Percentiles rank a stretch among this genome's conserved stretches.
Conservation (phyloP, 108 stramenopile genomes). For the Tribonema minus region DNA sequence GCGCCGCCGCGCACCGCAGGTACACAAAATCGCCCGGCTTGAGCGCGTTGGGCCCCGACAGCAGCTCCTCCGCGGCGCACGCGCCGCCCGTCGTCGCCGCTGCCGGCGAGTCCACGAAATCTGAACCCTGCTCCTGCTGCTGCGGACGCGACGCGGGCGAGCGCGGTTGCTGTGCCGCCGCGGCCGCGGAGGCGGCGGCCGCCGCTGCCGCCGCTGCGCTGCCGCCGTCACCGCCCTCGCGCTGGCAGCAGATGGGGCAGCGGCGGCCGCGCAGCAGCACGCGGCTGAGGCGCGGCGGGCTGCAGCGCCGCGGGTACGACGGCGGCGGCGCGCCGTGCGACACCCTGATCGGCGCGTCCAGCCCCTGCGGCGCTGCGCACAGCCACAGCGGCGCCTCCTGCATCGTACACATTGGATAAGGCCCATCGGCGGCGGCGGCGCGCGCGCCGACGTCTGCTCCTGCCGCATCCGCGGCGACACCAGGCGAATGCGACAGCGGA, state of each 20-base stretch:
- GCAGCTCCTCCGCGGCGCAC: neutral
- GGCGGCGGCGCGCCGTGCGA: too few species aligned
- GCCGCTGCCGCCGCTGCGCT: too few species aligned
- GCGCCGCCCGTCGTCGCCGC: neutral
- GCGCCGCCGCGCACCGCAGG: neutral
- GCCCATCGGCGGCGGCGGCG: neutral
- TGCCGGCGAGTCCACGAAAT: neutral
- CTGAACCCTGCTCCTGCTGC: neutral
- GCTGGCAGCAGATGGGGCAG: too few species aligned
- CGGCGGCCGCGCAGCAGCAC: too few species aligned
- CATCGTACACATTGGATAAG: neutral
- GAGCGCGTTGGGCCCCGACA: neutral
- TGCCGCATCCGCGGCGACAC: neutral
- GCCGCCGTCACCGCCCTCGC: too few species aligned
- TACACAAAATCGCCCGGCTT: constrained; percentile 10
- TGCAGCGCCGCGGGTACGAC: too few species aligned
- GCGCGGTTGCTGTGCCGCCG: neutral
- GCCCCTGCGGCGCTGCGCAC: neutral
- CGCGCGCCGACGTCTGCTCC: neutral
- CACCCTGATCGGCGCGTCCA: neutral
- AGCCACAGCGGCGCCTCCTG: neutral
- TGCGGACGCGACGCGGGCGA: neutral
- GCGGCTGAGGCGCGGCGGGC: too few species aligned
- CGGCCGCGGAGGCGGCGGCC: too few species aligned
- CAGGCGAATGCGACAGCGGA: neutral